Conservation (phyloP, 2,329 filamentous ascomycete species). For the Penicillium sp. region DNA sequence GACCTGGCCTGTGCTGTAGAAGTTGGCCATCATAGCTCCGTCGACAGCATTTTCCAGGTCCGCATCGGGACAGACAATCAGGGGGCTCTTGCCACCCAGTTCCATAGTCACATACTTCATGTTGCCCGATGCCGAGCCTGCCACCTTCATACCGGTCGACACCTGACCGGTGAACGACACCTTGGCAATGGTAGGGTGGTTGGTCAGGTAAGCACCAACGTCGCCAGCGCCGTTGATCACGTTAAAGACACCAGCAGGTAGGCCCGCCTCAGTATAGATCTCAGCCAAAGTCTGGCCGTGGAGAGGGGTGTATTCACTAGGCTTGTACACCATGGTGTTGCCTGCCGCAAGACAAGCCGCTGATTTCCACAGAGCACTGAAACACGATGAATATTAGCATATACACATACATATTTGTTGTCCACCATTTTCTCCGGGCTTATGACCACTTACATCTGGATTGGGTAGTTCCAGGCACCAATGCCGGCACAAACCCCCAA, state of each 20-base stretch:
- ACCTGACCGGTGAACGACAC: slow-evolving; percentile 90
- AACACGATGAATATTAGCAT: slow-evolving; percentile 5
- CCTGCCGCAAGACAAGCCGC: slow-evolving; percentile 81
- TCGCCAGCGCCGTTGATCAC: slow-evolving; percentile 78
- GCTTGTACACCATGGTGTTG: slow-evolving; percentile 90
- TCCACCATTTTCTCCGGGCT: neutral
- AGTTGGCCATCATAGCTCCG: slow-evolving; percentile 90
- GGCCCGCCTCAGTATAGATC: slow-evolving; percentile 74
- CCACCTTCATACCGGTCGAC: slow-evolving; percentile 78
- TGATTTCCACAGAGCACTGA: slow-evolving; percentile 76
- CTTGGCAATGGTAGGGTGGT: slow-evolving; percentile 73
- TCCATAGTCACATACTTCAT: slow-evolving; percentile 96
- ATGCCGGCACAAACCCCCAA: slow-evolving; percentile 84
- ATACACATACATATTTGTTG: neutral
- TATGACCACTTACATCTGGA: slow-evolving; percentile 63
- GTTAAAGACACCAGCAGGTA: slow-evolving; percentile 83
- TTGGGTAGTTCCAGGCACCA: slow-evolving; percentile 89
- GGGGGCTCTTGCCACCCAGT: slow-evolving; percentile 80
- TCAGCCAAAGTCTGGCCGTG: slow-evolving; percentile 74
- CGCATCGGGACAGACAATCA: slow-evolving; percentile 77
- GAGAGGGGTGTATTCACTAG: slow-evolving; percentile 82
- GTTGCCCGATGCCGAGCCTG: slow-evolving; percentile 67
- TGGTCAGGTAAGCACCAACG: slow-evolving; percentile 72
- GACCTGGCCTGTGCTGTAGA: slow-evolving; percentile 86
- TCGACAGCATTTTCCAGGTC: slow-evolving; percentile 78